Evolutionary conservation across 2,329 filamentous ascomycete species (phyloP).

Genomic region (Sarocladium strictum): DNA sequence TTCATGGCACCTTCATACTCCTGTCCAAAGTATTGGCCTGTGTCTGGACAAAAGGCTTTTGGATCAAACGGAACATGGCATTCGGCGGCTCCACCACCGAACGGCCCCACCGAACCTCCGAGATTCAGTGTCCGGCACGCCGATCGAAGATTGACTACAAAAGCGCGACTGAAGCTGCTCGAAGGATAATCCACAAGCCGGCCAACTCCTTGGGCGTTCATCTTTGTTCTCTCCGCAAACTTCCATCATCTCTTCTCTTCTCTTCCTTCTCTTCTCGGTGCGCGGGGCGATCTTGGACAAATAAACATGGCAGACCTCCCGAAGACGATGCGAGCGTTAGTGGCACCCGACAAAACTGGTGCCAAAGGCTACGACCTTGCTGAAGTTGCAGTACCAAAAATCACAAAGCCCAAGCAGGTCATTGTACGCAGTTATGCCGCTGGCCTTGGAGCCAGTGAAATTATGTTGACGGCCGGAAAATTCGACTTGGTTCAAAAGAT

Average conservation of each 20-base stretch:
- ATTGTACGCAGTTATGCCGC: slow-evolving; percentile 34
- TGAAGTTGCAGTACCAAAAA: slow-evolving; percentile 37
- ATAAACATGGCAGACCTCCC: slow-evolving; percentile 24
- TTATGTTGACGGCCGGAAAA: slow-evolving; percentile 21
- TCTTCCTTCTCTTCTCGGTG: background rate
- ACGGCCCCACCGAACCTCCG: slow-evolving; percentile 12
- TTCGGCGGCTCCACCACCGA: slow-evolving; percentile 8
- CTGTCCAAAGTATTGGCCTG: too few relatives aligned
- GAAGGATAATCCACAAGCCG: too few relatives aligned
- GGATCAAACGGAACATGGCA: too few relatives aligned
- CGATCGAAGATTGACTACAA: background rate
- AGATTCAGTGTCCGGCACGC: background rate
- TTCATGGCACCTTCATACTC: too few relatives aligned
- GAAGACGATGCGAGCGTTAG: slow-evolving; percentile 37
- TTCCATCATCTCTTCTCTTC: background rate
- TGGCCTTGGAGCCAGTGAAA: slow-evolving; percentile 29
- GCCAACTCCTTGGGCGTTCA: too few relatives aligned
- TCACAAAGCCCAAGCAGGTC: slow-evolving; percentile 36
- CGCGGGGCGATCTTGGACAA: background rate
- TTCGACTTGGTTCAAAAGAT: slow-evolving; percentile 19
- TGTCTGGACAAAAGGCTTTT: too few relatives aligned
- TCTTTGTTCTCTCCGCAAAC: too few relatives aligned
- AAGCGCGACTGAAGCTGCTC: background rate
- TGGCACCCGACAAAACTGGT: slow-evolving; percentile 30
- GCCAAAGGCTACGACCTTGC: slow-evolving; percentile 33